Evolutionary conservation across 192 early-diverging fungal genomes (phyloP).

Genomic region (Coemansia sp.): DNA sequence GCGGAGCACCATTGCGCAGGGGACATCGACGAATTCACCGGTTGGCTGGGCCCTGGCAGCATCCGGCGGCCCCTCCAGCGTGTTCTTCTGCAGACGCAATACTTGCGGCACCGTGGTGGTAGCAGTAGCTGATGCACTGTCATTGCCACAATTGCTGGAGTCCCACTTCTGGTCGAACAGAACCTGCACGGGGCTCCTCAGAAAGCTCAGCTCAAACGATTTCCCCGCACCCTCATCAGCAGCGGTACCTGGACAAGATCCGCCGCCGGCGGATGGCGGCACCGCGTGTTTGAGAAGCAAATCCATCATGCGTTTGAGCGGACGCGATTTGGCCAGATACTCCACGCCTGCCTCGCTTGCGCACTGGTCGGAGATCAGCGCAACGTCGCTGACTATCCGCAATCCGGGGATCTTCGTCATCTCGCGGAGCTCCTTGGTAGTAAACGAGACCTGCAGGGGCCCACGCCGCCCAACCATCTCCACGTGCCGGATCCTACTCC

Average conservation of each 20-base stretch:
- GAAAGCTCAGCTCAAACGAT: constrained; percentile 73
- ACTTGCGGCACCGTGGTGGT: constrained; percentile 8
- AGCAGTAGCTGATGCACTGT: too few species aligned
- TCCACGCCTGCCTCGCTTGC: constrained; percentile 25
- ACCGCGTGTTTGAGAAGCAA: constrained; percentile 66
- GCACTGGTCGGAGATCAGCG: constrained; percentile 59
- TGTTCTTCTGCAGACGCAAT: constrained; percentile 64
- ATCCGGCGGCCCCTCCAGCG: constrained; percentile 64
- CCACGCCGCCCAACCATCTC: constrained; percentile 90
- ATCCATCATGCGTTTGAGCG: constrained; percentile 83
- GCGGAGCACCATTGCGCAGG: constrained; percentile 70
- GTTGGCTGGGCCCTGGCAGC: constrained; percentile 62
- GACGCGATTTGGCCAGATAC: constrained; percentile 56
- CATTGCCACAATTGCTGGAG: not conserved
- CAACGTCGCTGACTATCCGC: constrained; percentile 63
- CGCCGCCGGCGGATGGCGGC: not conserved
- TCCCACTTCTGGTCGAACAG: constrained; percentile 13
- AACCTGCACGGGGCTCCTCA: constrained; percentile 70
- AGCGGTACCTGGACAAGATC: not conserved
- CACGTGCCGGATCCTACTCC: constrained; percentile 78
- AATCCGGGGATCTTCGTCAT: constrained; percentile 76
- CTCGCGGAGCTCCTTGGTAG: constrained; percentile 94
- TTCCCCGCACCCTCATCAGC: constrained; percentile 20
- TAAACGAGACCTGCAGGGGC: constrained; percentile 90
- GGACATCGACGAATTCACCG: constrained; percentile 56